These are phyloP conservation scores for Peronosclerospora sorghi DNA, from an alignment of 352 stramenopile species.

Conservation along the genomic window DNA sequence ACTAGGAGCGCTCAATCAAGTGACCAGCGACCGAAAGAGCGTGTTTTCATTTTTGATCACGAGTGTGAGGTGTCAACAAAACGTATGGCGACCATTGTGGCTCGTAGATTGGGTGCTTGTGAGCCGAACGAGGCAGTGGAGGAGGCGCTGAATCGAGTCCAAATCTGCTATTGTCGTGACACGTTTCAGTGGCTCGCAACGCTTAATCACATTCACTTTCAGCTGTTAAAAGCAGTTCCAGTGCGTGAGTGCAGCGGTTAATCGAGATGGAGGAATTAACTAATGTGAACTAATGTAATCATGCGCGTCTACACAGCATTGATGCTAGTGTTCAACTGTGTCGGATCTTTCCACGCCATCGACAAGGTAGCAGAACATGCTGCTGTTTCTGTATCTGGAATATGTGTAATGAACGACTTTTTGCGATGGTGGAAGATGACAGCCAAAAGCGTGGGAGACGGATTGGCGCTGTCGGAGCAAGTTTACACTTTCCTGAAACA, in stretches of 20 bases:
- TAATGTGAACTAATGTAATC: neutral
- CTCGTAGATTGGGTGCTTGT: conserved; percentile 2
- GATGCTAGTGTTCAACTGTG: conserved; percentile 47
- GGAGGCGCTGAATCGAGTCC: conserved; percentile 23
- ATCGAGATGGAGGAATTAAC: neutral
- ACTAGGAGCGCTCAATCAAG: conserved; percentile 15
- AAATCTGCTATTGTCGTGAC: conserved; percentile 42
- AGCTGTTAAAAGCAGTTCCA: conserved; percentile 34
- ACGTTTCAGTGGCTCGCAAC: conserved; percentile 68
- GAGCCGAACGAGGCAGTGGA: conserved; percentile 10
- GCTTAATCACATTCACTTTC: conserved; percentile 60
- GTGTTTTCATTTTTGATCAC: conserved; percentile 59
- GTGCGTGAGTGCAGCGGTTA: conserved; percentile 24
- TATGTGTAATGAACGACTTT: no score
- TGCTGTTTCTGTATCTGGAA: neutral
- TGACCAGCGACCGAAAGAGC: conserved; percentile 18
- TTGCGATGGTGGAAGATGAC: no score
- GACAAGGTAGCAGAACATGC: conserved; percentile 31
- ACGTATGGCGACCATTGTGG: conserved; percentile 5
- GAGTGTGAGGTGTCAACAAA: conserved; percentile 29
- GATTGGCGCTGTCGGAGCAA: no score
- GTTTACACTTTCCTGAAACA: no score
- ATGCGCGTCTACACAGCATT: conserved; percentile 19
- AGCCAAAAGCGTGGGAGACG: no score
- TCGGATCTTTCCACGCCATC: conserved; percentile 54